These are phyloP conservation scores for Diutina ranongensis DNA, from an alignment of 1,139 yeast species.

Conservation along the genomic window DNA sequence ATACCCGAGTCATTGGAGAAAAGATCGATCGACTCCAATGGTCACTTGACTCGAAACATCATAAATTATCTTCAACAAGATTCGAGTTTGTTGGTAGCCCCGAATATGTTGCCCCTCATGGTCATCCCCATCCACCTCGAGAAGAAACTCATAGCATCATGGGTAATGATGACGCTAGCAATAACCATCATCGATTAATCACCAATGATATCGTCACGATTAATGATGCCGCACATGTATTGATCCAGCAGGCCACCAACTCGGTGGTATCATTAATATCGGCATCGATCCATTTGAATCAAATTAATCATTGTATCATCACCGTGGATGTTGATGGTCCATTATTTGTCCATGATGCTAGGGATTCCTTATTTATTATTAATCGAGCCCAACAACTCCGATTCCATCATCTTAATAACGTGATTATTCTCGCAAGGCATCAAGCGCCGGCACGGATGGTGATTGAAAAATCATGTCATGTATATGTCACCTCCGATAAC, in stretches of 20 bases:
- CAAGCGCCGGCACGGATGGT: background rate
- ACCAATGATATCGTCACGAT: background rate
- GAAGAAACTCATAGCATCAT: too few species aligned
- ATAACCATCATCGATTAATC: too few species aligned
- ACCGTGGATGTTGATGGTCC: background rate
- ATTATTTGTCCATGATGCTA: background rate
- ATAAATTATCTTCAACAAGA: background rate
- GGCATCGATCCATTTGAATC: background rate
- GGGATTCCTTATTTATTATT: background rate
- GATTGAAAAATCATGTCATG: background rate
- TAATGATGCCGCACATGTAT: background rate
- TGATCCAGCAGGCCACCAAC: background rate
- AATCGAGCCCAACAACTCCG: background rate
- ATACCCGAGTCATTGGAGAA: background rate
- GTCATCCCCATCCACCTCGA: background rate
- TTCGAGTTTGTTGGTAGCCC: background rate
- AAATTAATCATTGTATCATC: background rate
- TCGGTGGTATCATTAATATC: background rate
- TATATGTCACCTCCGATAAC: background rate
- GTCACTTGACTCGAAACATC: background rate
- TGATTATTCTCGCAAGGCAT: background rate
- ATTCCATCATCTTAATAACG: background rate
- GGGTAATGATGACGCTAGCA: too few species aligned
- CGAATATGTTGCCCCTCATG: too few species aligned
- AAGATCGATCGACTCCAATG: background rate